Base-by-base conservation (phyloP, 2,329 filamentous ascomycete genomes). In the Arthrobotrys iridis region DNA sequence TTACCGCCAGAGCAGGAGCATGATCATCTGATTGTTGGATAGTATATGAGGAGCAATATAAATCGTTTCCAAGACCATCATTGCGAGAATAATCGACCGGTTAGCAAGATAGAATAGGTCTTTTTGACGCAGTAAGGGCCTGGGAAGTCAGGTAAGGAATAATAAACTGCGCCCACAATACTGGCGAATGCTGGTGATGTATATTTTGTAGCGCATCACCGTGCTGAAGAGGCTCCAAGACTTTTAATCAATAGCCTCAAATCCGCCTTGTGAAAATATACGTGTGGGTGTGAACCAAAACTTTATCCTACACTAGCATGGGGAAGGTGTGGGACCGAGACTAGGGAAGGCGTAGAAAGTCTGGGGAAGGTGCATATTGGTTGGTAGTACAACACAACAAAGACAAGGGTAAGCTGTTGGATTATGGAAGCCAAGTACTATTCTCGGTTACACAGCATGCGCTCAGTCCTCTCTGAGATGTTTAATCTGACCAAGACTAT, bases 91-190 rank as follows among this genome's bases (percentile, higher is more conserved):
- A 24, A n/a, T 72, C 67, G 15, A n/a, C n/a, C n/a, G 15, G 67
- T 72, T 26, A 72, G 46, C 26, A 72, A 46, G 20, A 72, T 48
- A 3, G 67, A 58, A 20, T n/a, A 10, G 4, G 67, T 72, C 18
- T 58, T 64, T 22, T 45, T 46, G 15, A 72, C 67, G 11, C 58
- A 72, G 58, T 48, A 33, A 57, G 67, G 37, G 1, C 67, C 67
- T 7, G 67, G 58, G 15, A 72, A 58, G 4, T 57, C 46, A 13
- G 67, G 67, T 48, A 72, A 64, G 33, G 58, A 72, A 43, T 58
- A 72, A 22, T 33, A 3, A 11, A 22, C 45, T n/a, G 45, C 45
- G 45, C 7, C 43, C 6, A 46, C 20, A 46, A 18, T 13, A 22
- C 45, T 15, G 45, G 3, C 5, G 24, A 28, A 2, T 18, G 45